Percentiles rank a stretch among this genome's conserved stretches.
Evolutionary conservation across 805 yeast genomes (phyloP).

Genomic region (Metschnikowia gelsemii): DNA sequence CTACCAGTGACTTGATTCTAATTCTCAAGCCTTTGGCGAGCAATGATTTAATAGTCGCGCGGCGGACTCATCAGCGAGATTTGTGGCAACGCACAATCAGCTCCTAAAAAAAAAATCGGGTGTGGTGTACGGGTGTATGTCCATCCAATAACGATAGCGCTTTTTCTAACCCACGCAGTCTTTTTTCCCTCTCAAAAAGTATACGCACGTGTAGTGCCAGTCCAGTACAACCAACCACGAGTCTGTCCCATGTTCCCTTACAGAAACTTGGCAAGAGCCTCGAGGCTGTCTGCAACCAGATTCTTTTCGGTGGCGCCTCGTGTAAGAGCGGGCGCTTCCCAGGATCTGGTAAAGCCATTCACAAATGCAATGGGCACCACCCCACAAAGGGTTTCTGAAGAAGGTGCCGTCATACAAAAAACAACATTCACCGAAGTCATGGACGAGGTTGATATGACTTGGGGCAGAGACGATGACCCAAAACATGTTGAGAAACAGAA

Average conservation of each 20-base stretch:
- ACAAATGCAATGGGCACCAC: constrained; percentile 39
- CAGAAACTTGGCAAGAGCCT: constrained; percentile 21
- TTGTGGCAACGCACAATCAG: no score
- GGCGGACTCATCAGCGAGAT: not conserved
- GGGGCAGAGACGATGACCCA: constrained; percentile 46
- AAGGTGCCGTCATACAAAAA: constrained; percentile 35
- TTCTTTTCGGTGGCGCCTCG: constrained; percentile 22
- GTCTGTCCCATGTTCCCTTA: constrained; percentile 15
- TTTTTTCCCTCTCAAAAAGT: constrained; percentile 14
- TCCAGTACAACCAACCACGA: not conserved
- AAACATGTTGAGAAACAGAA: constrained; percentile 42
- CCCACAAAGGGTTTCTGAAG: constrained; percentile 36
- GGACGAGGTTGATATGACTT: constrained; percentile 47
- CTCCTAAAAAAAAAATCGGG: not conserved
- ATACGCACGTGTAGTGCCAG: not conserved
- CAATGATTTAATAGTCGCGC: not conserved
- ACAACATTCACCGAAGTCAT: constrained; percentile 46
- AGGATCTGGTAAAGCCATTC: constrained; percentile 33
- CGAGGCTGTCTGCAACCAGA: constrained; percentile 13
- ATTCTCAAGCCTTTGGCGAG: no score
- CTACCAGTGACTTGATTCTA: no score
- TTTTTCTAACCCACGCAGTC: constrained; percentile 17
- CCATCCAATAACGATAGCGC: constrained; percentile 20
- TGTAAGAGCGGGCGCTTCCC: constrained; percentile 23
- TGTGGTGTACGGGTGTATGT: constrained; percentile 18